These are phyloP conservation scores for Nigrospora sphaerica DNA, from an alignment of 2,329 filamentous ascomycete species.

Conservation along the genomic window DNA sequence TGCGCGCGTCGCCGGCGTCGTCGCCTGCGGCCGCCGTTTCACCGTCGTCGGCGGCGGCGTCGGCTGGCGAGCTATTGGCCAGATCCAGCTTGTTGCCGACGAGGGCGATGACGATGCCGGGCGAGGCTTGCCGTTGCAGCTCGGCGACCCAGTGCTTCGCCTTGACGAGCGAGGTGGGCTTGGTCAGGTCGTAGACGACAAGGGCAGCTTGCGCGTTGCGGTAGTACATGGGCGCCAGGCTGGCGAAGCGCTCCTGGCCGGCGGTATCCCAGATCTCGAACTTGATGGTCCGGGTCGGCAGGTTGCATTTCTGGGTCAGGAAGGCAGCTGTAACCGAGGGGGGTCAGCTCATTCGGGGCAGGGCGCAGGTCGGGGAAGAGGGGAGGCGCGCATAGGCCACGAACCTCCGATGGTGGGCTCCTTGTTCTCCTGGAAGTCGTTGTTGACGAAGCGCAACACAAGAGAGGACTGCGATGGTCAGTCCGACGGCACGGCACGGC, in stretches of 20 bases:
- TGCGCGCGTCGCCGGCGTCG: constrained; percentile 68
- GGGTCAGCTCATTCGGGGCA: too few relatives aligned
- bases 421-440: constrained; percentile 99
- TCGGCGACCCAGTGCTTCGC: constrained; percentile 99
- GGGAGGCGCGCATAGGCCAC: constrained; percentile 17
- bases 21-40: constrained; percentile 41
- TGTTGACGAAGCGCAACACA: constrained; percentile 97
- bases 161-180: constrained; percentile 89
- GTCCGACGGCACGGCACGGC: background rate
- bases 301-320: constrained; percentile 96
- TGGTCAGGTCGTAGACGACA: constrained; percentile 97
- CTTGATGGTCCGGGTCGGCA: constrained; percentile 85
- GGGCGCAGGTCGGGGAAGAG: background rate
- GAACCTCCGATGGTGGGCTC: constrained; percentile 97
- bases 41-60: constrained; percentile 25
- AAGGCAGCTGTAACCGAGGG: constrained; percentile 65
- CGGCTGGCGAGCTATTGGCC: constrained; percentile 45
- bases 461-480: constrained; percentile 71
- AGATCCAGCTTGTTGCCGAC: constrained; percentile 97
- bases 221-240: constrained; percentile 98
- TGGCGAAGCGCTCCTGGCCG: constrained; percentile 94
- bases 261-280: constrained; percentile 98
- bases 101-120: constrained; percentile 92
- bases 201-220: constrained; percentile 96
- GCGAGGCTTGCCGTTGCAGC: constrained; percentile 89